Conservation (phyloP, 306 rosid species). For the Senna siamea region DNA sequence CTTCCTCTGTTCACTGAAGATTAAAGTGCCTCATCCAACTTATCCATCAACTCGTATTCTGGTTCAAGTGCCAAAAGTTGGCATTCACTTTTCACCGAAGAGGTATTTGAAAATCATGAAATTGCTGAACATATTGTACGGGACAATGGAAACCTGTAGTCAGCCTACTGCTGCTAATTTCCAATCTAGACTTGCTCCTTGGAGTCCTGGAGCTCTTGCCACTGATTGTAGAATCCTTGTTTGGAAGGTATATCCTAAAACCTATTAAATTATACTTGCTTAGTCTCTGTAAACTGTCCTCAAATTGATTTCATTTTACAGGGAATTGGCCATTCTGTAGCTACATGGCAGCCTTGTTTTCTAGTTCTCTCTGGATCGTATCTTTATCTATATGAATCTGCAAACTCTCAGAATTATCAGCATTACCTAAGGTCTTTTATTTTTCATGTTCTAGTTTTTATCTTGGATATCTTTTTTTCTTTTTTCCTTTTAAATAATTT, state of each 20-base stretch:
- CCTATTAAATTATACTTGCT: conserved; percentile 10
- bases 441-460: conserved; percentile 7
- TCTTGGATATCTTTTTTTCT: too few species aligned
- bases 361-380: conserved; percentile 71
- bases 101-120: conserved; percentile 76
- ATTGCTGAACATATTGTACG: conserved; percentile 57
- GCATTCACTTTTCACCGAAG: conserved; percentile 83
- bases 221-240: conserved; percentile 80
- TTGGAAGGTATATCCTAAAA: conserved; percentile 68
- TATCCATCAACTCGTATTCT: conserved; percentile 83
- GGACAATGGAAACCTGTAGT: conserved; percentile 64
- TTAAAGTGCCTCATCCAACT: conserved; percentile 91
- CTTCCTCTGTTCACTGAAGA: conserved; percentile 48
- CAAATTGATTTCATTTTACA: conserved; percentile 40
- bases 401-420: conserved; percentile 73
- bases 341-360: conserved; percentile 90
- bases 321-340: conserved; percentile 95
- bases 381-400: conserved; percentile 75
- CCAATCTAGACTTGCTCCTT: conserved; percentile 57
- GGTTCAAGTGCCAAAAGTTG: conserved; percentile 91
- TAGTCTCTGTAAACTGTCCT: conserved; percentile 11
- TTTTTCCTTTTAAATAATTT: too few species aligned
- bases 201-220: conserved; percentile 71
- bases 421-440: conserved; percentile 67
- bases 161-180: conserved; percentile 55